Conservation (phyloP, 2,329 filamentous ascomycete species). For the Aspergillus felis region DNA sequence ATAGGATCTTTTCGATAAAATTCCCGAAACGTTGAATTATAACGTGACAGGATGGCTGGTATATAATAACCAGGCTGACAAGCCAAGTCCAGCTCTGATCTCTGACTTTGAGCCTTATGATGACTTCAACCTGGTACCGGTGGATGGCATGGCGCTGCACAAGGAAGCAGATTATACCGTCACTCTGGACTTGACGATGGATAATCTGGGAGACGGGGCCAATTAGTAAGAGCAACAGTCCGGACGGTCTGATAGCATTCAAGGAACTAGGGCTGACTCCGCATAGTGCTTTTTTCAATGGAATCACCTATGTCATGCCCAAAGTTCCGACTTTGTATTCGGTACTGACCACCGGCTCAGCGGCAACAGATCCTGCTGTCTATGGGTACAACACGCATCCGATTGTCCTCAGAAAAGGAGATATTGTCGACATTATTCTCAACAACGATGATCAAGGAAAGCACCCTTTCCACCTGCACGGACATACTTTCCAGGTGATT, state of each 20-base stretch:
- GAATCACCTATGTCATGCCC: conserved; percentile 67
- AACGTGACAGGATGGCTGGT: conserved; percentile 43
- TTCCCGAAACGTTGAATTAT: conserved; percentile 61
- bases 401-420: conserved; percentile 61
- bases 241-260: conserved; percentile 53
- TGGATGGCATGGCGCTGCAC: neutral
- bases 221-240: conserved; percentile 51
- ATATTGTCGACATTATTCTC: conserved; percentile 39
- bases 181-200: conserved; percentile 53
- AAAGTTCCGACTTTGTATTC: conserved; percentile 78
- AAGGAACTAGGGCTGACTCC: conserved; percentile 27
- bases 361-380: conserved; percentile 54
- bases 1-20: conserved; percentile 60
- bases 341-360: conserved; percentile 55
- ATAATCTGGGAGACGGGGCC: conserved; percentile 27
- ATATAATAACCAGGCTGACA: conserved; percentile 43
- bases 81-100: conserved; percentile 48
- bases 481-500: conserved; percentile 66
- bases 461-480: conserved; percentile 74
- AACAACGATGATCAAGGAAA: conserved; percentile 48
- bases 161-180: conserved; percentile 8
- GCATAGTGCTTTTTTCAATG: conserved; percentile 63
- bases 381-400: conserved; percentile 63
- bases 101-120: conserved; percentile 64
- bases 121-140: conserved; percentile 40